These are phyloP conservation scores for Bruguiera gymnorhiza DNA, from an alignment of 345 rosid species.

Conservation along the genomic window DNA sequence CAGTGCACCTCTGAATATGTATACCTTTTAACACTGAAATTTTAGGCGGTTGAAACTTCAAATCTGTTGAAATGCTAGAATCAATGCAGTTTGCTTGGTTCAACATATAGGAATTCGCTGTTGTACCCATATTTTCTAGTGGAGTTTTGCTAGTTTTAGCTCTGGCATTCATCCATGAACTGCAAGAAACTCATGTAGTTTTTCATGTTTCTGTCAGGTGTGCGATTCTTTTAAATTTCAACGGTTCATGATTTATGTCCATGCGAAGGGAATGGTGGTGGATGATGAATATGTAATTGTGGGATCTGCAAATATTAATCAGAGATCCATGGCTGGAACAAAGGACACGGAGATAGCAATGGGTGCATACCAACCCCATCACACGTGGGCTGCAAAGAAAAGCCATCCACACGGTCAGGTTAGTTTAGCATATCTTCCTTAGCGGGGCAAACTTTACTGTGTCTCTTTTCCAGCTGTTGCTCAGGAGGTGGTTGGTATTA, in stretches of 20 bases:
- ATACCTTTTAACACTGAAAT: conserved; percentile 1
- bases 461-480: neutral
- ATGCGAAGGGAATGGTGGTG: conserved; percentile 91
- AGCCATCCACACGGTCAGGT: conserved; percentile 86
- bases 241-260: conserved; percentile 91
- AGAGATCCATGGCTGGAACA: conserved; percentile 95
- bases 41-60: neutral
- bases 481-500: too few relatives aligned
- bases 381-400: conserved; percentile 55
- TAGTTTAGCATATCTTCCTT: conserved; percentile 9
- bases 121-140: too few relatives aligned
- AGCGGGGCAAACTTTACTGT: neutral
- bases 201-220: conserved; percentile 3
- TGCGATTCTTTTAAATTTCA: conserved; percentile 12
- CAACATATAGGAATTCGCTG: too few relatives aligned
- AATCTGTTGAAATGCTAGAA: neutral
- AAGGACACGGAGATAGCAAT: conserved; percentile 92
- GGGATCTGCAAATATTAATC: conserved; percentile 96
- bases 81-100: neutral
- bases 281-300: conserved; percentile 83
- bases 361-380: conserved; percentile 95
- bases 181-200: neutral
- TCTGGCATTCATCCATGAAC: neutral
- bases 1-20: neutral
- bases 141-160: neutral